Evolutionary conservation across 2,329 filamentous ascomycete species (phyloP), one percentile per base, ranked within the genome.

Genomic region (Zasmidium citrigriseum): DNA sequence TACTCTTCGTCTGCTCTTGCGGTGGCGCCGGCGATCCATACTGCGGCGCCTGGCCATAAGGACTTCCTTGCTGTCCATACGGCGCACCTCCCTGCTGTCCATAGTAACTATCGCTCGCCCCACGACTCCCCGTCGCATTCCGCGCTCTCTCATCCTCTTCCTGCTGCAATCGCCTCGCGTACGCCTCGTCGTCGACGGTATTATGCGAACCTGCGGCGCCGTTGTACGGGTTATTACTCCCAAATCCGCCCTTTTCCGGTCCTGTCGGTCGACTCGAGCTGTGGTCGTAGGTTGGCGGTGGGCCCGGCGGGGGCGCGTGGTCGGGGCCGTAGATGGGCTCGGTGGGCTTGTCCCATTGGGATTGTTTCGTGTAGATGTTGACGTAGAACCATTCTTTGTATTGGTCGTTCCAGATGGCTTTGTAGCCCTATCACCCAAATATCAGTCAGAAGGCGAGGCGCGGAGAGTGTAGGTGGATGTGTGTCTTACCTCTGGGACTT

Each of bases 331-430:
- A 83, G 53, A 86, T 86, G 46, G 89, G 87, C 54, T 82, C 82
- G 38, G 86, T 90, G 18, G 92, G 92, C 66, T 86, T 88, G 3
- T 96, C 89, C 93, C 93, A 97, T 82, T 93, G 89, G 4, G 93
- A 96, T 72, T 89, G 83, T 70, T 95, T 95, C 64, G 92, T 96
- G 75, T 87, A 85, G 61, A 89, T 85, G 78, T 97, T 95, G 60
- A 96, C 89, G 78, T 90, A 97, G 83, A 95, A 96, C 88, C 90
- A 96, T 83, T 95, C 89, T 70, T 88, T 88, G 79, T 96, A 96
- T 70, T 95, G 87, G 0, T 89, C 86, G 75, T 96, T 95, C 85
- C 88, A 96, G 64, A 91, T 85, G 11, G 88, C 89, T 70, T 90
- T 87, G 90, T 91, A 97, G 68, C 92, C 92, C 68, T 90, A 88